Evolutionary conservation across 495 filamentous ascomycete species (phyloP), one percentile per base, ranked within the genome.

Genomic region (Penicillium paxilli): DNA sequence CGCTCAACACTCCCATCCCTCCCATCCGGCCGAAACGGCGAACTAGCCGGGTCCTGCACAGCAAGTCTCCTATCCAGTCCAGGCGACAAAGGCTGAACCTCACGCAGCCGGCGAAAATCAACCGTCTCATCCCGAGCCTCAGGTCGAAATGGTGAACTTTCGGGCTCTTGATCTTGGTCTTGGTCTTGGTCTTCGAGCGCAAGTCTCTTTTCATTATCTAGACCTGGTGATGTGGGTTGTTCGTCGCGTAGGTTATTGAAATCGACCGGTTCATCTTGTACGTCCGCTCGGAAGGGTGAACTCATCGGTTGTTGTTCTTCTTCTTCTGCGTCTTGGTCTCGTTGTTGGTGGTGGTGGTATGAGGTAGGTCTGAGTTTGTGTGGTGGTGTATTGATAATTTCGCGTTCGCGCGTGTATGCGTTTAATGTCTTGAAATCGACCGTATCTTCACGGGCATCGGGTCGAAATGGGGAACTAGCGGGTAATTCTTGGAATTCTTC

Each of bases 401-500:
- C n/a, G n/a, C n/a, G n/a, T n/a, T n/a, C n/a, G n/a, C n/a, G n/a
- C n/a, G n/a, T n/a, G n/a, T n/a, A n/a, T n/a, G n/a, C n/a, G n/a
- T n/a, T 66, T 26, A 73, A 30, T 33, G 54, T 69, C 22, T 70
- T 55, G 30, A 71, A 67, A 54, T 76, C 72, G 2, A 71, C 70
- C 0, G 73, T 76, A 11, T 73, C 68, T 41, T 78, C 73, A 42
- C 68, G 61, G 16, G 46, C 68, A 22, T 74, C 68, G 20, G 55
- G 56, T 22, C 64, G 68, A 38, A 76, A 78, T 0, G 74, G 74
- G 8, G 74, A 78, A 38, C 73, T 76, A 3, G 65, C 56, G 16
- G 49, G 52, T 9, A 12, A 14, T 14, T 32, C 30, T 32, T 12
- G 30, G 30, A 32, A 32, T 10, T 32, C 30, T 2, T 32, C 30